Conservation (phyloP, 2,329 filamentous ascomycete genomes). For the Trichoderma polysporum region DNA sequence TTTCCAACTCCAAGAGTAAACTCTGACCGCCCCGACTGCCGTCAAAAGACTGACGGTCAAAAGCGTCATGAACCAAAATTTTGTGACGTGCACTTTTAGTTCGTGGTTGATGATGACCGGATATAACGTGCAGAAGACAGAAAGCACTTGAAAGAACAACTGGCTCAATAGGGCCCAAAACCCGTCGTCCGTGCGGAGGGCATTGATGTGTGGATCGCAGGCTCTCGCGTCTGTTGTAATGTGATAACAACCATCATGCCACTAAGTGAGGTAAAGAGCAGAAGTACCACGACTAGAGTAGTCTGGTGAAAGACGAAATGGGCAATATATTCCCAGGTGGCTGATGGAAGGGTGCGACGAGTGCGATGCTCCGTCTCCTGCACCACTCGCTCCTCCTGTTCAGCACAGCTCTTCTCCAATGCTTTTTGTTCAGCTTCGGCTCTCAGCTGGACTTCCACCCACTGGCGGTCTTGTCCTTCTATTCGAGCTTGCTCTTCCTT, state of each 20-base stretch:
- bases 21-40: background rate
- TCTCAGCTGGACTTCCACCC: slow-evolving; percentile 64
- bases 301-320: no score
- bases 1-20: background rate
- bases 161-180: background rate
- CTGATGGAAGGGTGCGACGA: no score
- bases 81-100: background rate
- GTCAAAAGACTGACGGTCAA: background rate
- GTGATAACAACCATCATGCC: no score
- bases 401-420: slow-evolving; percentile 56
- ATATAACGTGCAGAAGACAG: background rate
- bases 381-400: slow-evolving; percentile 54
- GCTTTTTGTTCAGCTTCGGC: slow-evolving; percentile 62
- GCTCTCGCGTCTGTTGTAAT: no score
- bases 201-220: no score
- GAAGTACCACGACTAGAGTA: no score
- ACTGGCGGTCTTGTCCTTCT: no score
- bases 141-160: background rate
- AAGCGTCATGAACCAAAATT: background rate
- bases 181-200: background rate
- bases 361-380: slow-evolving; percentile 57
- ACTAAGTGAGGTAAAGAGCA: no score
- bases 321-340: no score
- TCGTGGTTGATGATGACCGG: background rate
- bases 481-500: no score